Conservation (phyloP, 1,284 basidiomycete species). For the Heterobasidion annosum region DNA sequence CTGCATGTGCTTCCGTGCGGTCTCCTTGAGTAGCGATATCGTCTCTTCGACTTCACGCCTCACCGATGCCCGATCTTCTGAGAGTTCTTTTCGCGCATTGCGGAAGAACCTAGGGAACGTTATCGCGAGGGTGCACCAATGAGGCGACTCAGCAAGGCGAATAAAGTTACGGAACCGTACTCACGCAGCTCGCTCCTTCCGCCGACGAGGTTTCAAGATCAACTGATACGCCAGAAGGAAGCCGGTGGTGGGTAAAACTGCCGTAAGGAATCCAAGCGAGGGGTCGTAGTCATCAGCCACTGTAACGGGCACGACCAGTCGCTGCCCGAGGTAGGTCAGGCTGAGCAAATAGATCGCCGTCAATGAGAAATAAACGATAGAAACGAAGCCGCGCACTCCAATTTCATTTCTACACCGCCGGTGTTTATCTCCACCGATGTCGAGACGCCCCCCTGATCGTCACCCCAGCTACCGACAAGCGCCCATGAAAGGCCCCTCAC, state of each 20-base stretch:
- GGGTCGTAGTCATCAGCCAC: constrained; percentile 22
- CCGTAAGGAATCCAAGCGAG: constrained; percentile 20
- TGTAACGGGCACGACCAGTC: constrained; percentile 22
- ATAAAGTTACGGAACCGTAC: constrained; percentile 5
- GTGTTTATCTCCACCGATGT: constrained; percentile 20
- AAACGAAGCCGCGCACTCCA: constrained; percentile 21
- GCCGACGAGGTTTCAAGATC: constrained; percentile 22
- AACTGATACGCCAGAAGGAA: constrained; percentile 24
- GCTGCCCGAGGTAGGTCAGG: constrained; percentile 24
- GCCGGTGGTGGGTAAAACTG: constrained; percentile 22
- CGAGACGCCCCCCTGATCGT: constrained; percentile 17
- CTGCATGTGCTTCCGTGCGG: constrained; percentile 34
- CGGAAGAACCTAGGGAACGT: constrained; percentile 35
- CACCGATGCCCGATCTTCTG: constrained; percentile 50
- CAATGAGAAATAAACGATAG: constrained; percentile 7
- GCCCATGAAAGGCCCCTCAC: constrained; percentile 17
- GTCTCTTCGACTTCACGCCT: constrained; percentile 49
- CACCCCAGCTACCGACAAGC: constrained; percentile 19
- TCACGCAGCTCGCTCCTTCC: constrained; percentile 20
- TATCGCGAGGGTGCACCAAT: not conserved
- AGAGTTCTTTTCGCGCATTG: constrained; percentile 36
- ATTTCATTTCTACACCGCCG: constrained; percentile 22
- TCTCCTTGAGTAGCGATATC: constrained; percentile 30
- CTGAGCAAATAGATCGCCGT: constrained; percentile 11
- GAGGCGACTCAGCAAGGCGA: too few relatives aligned